A percentile compares a stretch with the other conserved stretches of the same genome.
These are phyloP conservation scores for Aspergillus diversus DNA, from an alignment of 495 filamentous ascomycete species.

Conservation along the genomic window DNA sequence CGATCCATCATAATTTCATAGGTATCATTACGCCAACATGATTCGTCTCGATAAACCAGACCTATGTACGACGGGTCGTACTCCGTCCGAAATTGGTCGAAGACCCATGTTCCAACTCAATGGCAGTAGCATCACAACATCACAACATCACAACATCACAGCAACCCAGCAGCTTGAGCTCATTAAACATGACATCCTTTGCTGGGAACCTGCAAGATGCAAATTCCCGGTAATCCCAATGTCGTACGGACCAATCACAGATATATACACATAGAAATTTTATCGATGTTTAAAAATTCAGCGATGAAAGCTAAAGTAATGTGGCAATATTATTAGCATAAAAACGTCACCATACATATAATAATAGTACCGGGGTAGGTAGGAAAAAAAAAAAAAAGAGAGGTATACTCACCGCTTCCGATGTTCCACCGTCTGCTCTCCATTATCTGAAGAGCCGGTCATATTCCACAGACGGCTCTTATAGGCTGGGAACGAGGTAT, in stretches of 20 bases:
- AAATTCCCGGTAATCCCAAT: too few species aligned
- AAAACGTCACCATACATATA: not conserved
- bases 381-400: slow-evolving; percentile 9
- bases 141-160: not conserved
- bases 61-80: not conserved
- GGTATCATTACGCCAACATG: not conserved
- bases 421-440: slow-evolving; percentile 25
- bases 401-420: slow-evolving; percentile 21
- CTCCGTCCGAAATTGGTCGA: not conserved
- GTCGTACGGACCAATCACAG: not conserved
- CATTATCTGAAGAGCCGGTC: slow-evolving; percentile 31
- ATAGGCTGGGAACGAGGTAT: slow-evolving; percentile 61
- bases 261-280: not conserved
- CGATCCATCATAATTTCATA: not conserved
- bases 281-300: not conserved
- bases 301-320: not conserved
- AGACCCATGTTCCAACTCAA: too few species aligned
- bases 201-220: not conserved
- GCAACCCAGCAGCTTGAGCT: not conserved
- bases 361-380: not conserved
- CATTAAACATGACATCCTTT: not conserved
- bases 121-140: not conserved
- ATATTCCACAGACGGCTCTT: slow-evolving; percentile 63
- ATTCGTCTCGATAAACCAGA: not conserved
- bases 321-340: not conserved